Evolutionary conservation across 345 rosid genomes (phyloP), one percentile per base, ranked within the genome.

Genomic region (Limnanthes douglasii): DNA sequence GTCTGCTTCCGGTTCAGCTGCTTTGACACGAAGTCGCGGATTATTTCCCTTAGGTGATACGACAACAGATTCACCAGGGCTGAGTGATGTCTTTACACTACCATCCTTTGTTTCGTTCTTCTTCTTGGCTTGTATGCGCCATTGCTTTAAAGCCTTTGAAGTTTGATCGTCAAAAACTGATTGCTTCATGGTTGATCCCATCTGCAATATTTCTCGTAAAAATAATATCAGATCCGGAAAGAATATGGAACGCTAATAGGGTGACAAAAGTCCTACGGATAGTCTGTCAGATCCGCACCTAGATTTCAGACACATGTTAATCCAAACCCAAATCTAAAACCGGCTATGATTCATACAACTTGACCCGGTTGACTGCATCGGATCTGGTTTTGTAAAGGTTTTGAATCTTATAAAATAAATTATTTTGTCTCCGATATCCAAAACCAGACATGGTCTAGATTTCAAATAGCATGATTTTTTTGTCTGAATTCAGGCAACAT

Each of bases 111-210:
- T 61, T 5, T 69, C 81, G 33, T 48, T 69, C 61, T 66, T 80
- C 58, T 58, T 65, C 26, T 29, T 23, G 6, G 94, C 98, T 4
- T 64, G 72, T 47, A 23, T 78, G 25, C 69, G 98, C 98, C 98
- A 90, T 44, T 55, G 68, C 64, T 38, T 77, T 19, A 90, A 47
- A 11, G 98, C 96, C 62, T 67, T 84, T 0, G 83, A 66, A 4
- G 98, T 80, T 69, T 80, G 93, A 0, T 78, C 80, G 50, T 90
- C 98, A 44, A 90, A 90, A 41, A 90, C 80, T 2, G 98, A 70
- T 43, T 62, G 55, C 62, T 90, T 90, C 98, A 90, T 84, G 35
- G 92, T 80, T 21, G 98, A 72, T 37, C 96, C 98, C 98, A 84
- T 90, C 96, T 84, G 62, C 28, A 42, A 46, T 36, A 33, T 24